phyloP scores from a whole-genome alignment of 1,284 basidiomycete species.

The Clitocybe nebularis region DNA sequence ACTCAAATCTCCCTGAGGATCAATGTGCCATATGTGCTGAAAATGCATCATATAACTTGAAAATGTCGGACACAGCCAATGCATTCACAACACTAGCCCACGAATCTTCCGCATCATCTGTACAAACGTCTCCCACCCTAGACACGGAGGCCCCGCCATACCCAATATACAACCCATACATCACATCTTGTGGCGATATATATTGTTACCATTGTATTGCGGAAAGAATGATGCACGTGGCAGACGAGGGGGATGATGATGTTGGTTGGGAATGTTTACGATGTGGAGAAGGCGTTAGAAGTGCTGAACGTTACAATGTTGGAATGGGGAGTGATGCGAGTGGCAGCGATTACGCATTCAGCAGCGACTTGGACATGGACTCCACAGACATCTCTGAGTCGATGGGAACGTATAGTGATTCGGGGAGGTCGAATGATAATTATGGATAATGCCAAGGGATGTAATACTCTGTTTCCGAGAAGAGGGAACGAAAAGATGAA shows the following conservation, averaged over 20 bases:
- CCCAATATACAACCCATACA: constrained; percentile 69
- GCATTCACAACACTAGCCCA: constrained; percentile 38
- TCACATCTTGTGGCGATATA: constrained; percentile 72
- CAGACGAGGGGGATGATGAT: constrained; percentile 57
- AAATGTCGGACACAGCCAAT: constrained; percentile 49
- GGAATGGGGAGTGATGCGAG: constrained; percentile 34
- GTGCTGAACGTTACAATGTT: constrained; percentile 45
- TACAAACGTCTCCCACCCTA: constrained; percentile 17
- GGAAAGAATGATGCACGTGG: constrained; percentile 70
- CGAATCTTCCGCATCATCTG: constrained; percentile 11
- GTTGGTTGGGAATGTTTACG: constrained; percentile 78
- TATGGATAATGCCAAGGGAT: too few relatives aligned
- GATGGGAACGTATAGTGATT: constrained; percentile 50
- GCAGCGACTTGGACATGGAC: constrained; percentile 49
- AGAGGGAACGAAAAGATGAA: too few relatives aligned
- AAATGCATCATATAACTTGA: constrained; percentile 59
- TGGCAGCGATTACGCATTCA: constrained; percentile 55
- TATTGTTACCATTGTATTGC: constrained; percentile 90
- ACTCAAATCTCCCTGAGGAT: constrained; percentile 56
- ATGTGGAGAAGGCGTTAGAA: constrained; percentile 59
- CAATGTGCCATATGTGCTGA: constrained; percentile 81
- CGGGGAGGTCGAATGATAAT: too few relatives aligned
- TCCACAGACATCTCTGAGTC: constrained; percentile 43
- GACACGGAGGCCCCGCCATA: constrained; percentile 46
- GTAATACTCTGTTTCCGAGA: too few relatives aligned